phyloP scores from a whole-genome alignment of 176 grass and related monocot species.

The Eremochloa ophiuroides region DNA sequence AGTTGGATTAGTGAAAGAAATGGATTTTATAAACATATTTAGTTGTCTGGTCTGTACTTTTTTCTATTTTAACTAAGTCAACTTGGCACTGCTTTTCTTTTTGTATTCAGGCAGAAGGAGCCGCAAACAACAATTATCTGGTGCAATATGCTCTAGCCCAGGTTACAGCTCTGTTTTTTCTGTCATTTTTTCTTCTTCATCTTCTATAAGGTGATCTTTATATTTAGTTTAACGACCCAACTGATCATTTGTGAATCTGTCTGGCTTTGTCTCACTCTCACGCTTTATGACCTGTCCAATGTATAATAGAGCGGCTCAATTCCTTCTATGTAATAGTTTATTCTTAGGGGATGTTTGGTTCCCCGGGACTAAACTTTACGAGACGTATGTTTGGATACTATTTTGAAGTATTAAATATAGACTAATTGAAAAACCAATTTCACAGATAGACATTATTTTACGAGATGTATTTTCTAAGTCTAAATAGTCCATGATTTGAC shows the following conservation, averaged over 20 bases:
- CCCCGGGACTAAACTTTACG: too few species aligned
- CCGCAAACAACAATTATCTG: slow-evolving; percentile 74
- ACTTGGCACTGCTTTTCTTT: slow-evolving; percentile 20
- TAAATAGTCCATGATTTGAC: too few species aligned
- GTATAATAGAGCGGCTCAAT: not conserved
- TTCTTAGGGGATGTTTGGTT: too few species aligned
- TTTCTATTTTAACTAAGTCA: slow-evolving; percentile 6
- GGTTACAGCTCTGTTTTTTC: slow-evolving; percentile 41
- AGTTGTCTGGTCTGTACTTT: not conserved
- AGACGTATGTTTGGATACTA: too few species aligned
- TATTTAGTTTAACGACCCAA: not conserved
- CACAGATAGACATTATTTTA: too few species aligned
- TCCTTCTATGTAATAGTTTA: not conserved
- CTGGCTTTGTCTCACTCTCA: not conserved
- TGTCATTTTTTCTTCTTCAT: not conserved
- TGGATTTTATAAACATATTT: not conserved
- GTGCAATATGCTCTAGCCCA: slow-evolving; percentile 85
- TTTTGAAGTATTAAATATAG: too few species aligned
- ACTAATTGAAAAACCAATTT: too few species aligned
- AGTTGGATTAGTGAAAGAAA: slow-evolving; percentile 9
- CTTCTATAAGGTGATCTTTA: not conserved
- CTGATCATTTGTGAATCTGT: not conserved
- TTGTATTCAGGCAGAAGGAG: slow-evolving; percentile 72
- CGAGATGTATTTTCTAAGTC: too few species aligned
- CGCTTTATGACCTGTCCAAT: not conserved